Percentiles rank a stretch among this genome's conserved stretches.
These are phyloP conservation scores for Kazachstania psychrophila DNA, from an alignment of 805 yeast species.

Conservation along the genomic window DNA sequence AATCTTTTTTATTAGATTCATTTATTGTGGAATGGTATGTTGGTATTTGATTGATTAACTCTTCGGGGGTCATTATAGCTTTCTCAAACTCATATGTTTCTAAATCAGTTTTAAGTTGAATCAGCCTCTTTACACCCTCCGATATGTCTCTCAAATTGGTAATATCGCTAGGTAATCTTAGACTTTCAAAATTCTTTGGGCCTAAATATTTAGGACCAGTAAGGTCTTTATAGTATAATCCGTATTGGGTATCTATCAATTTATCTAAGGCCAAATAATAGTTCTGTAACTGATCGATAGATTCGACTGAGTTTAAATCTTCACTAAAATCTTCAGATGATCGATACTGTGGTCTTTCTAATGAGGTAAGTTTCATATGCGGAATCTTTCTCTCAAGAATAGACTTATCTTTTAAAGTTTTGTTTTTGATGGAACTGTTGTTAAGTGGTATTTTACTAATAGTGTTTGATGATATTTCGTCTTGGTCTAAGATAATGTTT, in stretches of 20 bases:
- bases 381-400: neutral
- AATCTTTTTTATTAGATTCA: neutral
- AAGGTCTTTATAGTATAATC: slow-evolving; percentile 12
- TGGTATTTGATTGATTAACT: no score
- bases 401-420: neutral
- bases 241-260: slow-evolving; percentile 11
- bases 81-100: neutral
- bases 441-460: neutral
- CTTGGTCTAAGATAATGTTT: no score
- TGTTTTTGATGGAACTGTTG: neutral
- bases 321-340: neutral
- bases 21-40: neutral
- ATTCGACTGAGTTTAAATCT: neutral
- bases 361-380: neutral
- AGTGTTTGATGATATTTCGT: neutral
- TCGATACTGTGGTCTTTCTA: slow-evolving; percentile 2
- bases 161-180: slow-evolving; percentile 17
- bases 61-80: neutral
- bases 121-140: slow-evolving; percentile 4
- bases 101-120: slow-evolving; percentile 1
- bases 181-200: slow-evolving; percentile 11
- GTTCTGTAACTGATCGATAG: neutral
- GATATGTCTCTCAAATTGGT: slow-evolving; percentile 7
- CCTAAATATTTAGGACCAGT: slow-evolving; percentile 15
- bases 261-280: slow-evolving; percentile 5